These are phyloP conservation scores for Persicaria maculosa DNA, from an alignment of 148 eudicot genomes.

Conservation along the genomic window DNA sequence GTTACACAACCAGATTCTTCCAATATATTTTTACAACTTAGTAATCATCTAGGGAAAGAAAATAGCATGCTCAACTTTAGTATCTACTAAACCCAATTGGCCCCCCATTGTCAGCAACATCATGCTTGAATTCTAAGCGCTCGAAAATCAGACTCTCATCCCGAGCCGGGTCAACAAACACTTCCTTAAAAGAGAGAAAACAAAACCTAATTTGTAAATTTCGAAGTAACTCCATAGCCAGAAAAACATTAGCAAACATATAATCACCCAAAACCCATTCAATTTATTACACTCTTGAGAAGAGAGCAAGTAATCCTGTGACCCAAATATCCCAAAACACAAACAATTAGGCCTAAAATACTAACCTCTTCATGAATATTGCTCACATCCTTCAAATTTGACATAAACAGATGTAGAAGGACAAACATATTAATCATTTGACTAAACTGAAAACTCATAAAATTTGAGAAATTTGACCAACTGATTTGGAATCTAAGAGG, in stretches of 20 bases:
- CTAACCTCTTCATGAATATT: conserved; percentile 64
- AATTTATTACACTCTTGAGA: not conserved
- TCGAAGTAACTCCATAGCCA: not conserved
- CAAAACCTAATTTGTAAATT: not conserved
- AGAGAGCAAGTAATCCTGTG: not conserved
- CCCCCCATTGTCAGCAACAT: conserved; percentile 78
- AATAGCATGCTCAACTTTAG: not conserved
- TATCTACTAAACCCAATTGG: conserved; percentile 44
- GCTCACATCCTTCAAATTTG: conserved; percentile 60
- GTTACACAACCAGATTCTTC: too few relatives aligned
- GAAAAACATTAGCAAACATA: not conserved
- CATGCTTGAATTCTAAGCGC: conserved; percentile 61
- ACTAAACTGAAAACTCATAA: not conserved
- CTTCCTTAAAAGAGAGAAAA: conserved; percentile 45
- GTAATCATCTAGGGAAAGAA: not conserved
- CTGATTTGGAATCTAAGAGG: conserved; percentile 71
- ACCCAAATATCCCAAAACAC: not conserved
- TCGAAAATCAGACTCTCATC: conserved; percentile 85
- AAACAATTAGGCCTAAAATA: not conserved
- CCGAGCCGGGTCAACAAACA: conserved; percentile 58
- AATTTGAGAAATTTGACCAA: not conserved
- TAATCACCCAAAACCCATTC: not conserved
- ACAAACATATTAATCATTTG: not conserved
- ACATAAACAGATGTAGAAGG: not conserved
- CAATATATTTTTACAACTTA: too few relatives aligned